These are phyloP conservation scores for Pestalotiopsis sp. DNA, from an alignment of 2,329 filamentous ascomycete genomes.

Conservation along the genomic window DNA sequence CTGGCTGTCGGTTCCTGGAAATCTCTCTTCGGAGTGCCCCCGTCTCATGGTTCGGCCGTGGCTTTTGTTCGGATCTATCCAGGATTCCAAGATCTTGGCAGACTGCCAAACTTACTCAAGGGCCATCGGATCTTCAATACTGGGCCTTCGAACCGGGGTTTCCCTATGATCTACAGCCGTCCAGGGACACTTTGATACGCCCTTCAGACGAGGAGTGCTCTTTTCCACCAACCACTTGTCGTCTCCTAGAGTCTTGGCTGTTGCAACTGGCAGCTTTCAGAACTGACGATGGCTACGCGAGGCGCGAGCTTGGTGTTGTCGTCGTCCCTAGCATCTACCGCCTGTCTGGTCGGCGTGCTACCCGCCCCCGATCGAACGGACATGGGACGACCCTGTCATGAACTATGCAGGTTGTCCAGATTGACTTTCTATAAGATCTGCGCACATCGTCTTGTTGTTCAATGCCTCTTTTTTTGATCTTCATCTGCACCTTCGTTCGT, in stretches of 20 bases:
- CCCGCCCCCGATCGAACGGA: neutral
- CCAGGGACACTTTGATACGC: constrained; percentile 1
- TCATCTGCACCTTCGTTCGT: constrained; percentile 11
- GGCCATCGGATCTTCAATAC: neutral
- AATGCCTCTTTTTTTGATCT: constrained; percentile 5
- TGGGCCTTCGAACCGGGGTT: neutral
- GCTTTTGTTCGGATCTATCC: neutral
- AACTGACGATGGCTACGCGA: neutral
- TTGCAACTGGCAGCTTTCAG: neutral
- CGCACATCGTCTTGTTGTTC: neutral
- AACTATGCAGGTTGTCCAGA: neutral
- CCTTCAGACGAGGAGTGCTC: constrained; percentile 4
- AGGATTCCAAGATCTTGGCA: constrained; percentile 1
- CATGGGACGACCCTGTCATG: neutral
- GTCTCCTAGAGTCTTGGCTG: neutral
- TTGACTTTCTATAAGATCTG: constrained; percentile 11
- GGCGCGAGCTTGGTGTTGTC: neutral
- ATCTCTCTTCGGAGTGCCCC: neutral
- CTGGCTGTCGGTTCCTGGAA: neutral
- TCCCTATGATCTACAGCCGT: neutral
- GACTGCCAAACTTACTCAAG: neutral
- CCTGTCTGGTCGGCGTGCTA: neutral
- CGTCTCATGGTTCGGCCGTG: neutral
- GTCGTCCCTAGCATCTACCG: neutral
- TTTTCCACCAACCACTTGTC: constrained; percentile 6